Conservation (phyloP, 495 filamentous ascomycete genomes). For the Aspergillus asperescens region DNA sequence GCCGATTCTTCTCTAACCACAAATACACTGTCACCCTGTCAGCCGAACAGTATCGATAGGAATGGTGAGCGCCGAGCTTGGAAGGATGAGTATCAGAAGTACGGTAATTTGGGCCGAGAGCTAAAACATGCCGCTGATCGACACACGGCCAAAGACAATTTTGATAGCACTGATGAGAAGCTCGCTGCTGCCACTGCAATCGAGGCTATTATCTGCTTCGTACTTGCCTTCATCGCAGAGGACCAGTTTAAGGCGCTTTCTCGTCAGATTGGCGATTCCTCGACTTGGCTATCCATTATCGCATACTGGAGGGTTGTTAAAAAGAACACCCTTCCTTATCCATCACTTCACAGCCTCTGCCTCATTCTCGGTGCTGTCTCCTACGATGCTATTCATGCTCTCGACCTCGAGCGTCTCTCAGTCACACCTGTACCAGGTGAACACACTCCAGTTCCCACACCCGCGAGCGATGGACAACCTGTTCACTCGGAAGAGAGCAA, state of each 20-base stretch:
- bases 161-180: conserved; percentile 33
- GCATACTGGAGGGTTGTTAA: conserved; percentile 43
- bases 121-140: conserved; percentile 46
- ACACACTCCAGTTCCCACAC: conserved; percentile 34
- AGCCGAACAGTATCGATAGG: conserved; percentile 22
- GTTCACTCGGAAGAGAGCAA: conserved; percentile 32
- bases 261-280: conserved; percentile 36
- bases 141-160: conserved; percentile 28
- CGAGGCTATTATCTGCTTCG: conserved; percentile 47
- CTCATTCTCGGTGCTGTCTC: conserved; percentile 45
- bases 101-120: conserved; percentile 39
- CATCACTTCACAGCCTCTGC: conserved; percentile 39
- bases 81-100: conserved; percentile 43
- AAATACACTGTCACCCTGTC: conserved; percentile 28
- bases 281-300: conserved; percentile 47
- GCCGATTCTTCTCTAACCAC: conserved; percentile 20
- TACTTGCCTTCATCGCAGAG: conserved; percentile 45
- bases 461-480: conserved; percentile 35
- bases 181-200: conserved; percentile 40
- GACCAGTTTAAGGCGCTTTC: conserved; percentile 35
- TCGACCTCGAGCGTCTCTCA: conserved; percentile 44
- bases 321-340: conserved; percentile 34
- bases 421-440: conserved; percentile 37
- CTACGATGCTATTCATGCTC: conserved; percentile 40
- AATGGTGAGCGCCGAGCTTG: conserved; percentile 39